Percentiles rank a stretch among this genome's conserved stretches.
Conservation (phyloP, 257 asterid species). For the Solanum gandarillasii region DNA sequence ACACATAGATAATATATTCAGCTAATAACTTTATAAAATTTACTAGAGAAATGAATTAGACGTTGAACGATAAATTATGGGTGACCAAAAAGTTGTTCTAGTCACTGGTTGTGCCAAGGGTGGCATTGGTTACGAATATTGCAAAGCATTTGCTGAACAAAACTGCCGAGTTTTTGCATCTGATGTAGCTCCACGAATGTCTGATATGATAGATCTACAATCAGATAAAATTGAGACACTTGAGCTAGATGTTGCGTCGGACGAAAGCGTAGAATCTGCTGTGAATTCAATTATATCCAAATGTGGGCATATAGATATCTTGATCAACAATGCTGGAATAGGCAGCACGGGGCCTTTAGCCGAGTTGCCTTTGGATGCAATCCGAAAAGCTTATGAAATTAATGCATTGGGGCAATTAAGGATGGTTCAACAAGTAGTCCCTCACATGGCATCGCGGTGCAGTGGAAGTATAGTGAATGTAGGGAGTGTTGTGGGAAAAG, state of each 20-base stretch:
- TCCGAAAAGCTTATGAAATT: slow-evolving; percentile 39
- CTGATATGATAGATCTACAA: slow-evolving; percentile 34
- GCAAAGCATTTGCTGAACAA: slow-evolving; percentile 62
- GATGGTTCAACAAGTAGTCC: slow-evolving; percentile 49
- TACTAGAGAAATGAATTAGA: background rate
- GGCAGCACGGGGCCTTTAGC: slow-evolving; percentile 62
- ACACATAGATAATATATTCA: background rate
- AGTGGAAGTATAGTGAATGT: slow-evolving; percentile 50
- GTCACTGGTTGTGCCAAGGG: slow-evolving; percentile 78
- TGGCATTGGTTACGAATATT: slow-evolving; percentile 74
- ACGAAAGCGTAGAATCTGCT: slow-evolving; percentile 39
- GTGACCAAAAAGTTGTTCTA: slow-evolving; percentile 37
- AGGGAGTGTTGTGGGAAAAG: slow-evolving; percentile 61
- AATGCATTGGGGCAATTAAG: slow-evolving; percentile 57
- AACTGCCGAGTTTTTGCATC: slow-evolving; percentile 57
- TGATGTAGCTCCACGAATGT: slow-evolving; percentile 21
- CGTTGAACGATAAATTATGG: slow-evolving; percentile 7
- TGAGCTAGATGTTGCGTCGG: slow-evolving; percentile 55
- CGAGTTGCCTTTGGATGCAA: slow-evolving; percentile 41
- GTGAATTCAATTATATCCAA: slow-evolving; percentile 28
- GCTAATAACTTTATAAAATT: background rate
- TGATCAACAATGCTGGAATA: slow-evolving; percentile 74
- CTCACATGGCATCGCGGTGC: slow-evolving; percentile 45
- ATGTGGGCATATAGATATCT: slow-evolving; percentile 36
- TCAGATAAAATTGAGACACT: slow-evolving; percentile 35